Evolutionary conservation across 306 rosid species (phyloP).

Genomic region (Senna siamea): DNA sequence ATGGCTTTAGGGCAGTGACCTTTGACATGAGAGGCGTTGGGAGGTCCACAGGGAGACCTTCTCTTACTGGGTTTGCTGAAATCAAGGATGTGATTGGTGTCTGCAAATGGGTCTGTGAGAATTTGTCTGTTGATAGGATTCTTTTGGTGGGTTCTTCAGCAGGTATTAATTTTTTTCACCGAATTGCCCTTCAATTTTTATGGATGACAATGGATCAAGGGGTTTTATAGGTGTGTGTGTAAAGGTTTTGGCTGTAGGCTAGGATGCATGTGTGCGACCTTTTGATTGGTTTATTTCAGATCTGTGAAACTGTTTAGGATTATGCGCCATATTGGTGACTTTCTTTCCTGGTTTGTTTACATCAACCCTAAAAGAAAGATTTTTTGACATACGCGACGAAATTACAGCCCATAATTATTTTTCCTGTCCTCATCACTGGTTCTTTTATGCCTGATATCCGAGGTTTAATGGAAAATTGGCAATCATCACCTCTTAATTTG

Average conservation of each 20-base stretch:
- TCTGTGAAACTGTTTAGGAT: slow-evolving; percentile 37
- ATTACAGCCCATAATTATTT: too few species aligned
- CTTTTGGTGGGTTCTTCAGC: slow-evolving; percentile 93
- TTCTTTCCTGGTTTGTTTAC: not conserved
- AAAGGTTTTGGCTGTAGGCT: not conserved
- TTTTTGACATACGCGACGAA: not conserved
- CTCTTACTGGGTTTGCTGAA: slow-evolving; percentile 83
- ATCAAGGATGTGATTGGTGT: slow-evolving; percentile 77
- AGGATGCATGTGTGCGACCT: too few species aligned
- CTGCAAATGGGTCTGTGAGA: slow-evolving; percentile 59
- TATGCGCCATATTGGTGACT: not conserved
- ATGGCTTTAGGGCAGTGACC: slow-evolving; percentile 67
- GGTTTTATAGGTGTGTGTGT: not conserved
- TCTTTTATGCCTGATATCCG: not conserved
- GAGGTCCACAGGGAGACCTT: slow-evolving; percentile 71
- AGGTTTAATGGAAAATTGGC: not conserved
- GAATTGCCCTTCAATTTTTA: not conserved
- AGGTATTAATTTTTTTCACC: slow-evolving; percentile 47
- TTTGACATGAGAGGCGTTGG: slow-evolving; percentile 95
- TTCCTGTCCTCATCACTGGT: too few species aligned
- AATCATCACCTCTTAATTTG: not conserved
- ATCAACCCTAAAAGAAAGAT: not conserved
- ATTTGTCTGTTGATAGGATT: slow-evolving; percentile 47
- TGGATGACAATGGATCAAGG: slow-evolving; percentile 28
- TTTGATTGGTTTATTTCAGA: too few species aligned